Evolutionary conservation across 371 early-diverging fungal species (phyloP), one percentile per base, ranked within the genome.

Genomic region (Cokeromyces recurvatus): DNA sequence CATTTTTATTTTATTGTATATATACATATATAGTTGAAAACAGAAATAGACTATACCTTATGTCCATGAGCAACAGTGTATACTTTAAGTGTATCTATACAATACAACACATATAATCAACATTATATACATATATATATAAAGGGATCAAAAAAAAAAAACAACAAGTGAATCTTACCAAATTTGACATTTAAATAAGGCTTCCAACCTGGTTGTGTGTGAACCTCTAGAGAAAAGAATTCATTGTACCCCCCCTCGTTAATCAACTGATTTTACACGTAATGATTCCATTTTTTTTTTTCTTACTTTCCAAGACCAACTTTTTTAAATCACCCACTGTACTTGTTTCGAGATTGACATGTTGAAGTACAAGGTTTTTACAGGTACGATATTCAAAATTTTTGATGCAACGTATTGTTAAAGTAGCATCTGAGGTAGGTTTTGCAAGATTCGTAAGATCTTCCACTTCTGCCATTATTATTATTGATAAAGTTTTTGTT

Each of bases 381-480:
- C 82, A 74, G 0, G 91, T 90, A 43, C 93, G 81, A 71, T 88
- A 94, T 58, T 92, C 92, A 59, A 95, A 92, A 29, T 82, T 88
- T 61, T 90, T 91, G 61, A 95, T 92, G 42, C 90, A 70, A 3
- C 95, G 79, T 43, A 95, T 71, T 9, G 95, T 94, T n/a, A 94
- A 46, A 0, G 79, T 82, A 19, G 84, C 77, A 32, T 76, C 71
- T 14, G 77, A 76, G 31, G 62, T 48, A 19, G 84, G 80, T 11
- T 74, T 71, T 4, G 72, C 55, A 20, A 74, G 76, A 53, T 77
- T 80, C 12, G 82, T 76, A 7, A 82, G 64, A 20, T 57, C 58
- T 15, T 58, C 53, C n/a, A 34, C 36, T 36, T 32, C 48, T 16
- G 49, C 32, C 53, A 52, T 48, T 48, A 19, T 29, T n/a, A 12